Percentiles rank a stretch among this genome's conserved stretches.
Conservation (phyloP, 768 basidiomycete species). For the Mycena capillaripes region DNA sequence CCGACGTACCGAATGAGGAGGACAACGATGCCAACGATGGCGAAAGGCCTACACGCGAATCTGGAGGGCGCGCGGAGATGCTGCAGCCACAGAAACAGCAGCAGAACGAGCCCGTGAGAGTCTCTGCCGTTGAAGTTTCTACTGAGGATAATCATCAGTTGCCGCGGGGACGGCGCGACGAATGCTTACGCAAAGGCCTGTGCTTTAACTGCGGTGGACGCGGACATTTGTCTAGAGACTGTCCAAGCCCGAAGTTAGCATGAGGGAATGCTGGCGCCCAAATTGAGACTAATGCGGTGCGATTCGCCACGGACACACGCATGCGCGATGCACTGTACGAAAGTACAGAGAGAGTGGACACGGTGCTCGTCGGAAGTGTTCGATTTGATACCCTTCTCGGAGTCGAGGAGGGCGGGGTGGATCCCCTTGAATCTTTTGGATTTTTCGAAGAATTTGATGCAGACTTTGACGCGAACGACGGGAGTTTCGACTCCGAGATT, state of each 20-base stretch:
- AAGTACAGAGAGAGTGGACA: not conserved
- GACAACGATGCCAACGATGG: too few species aligned
- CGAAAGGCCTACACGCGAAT: too few species aligned
- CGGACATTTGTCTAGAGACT: not conserved
- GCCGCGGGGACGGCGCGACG: not conserved
- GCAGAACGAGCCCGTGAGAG: not conserved
- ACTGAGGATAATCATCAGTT: not conserved
- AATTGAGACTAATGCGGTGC: not conserved
- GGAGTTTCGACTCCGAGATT: too few species aligned
- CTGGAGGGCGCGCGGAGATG: too few species aligned
- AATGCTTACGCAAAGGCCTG: not conserved
- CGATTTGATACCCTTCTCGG: not conserved
- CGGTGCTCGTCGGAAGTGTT: not conserved
- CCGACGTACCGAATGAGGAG: too few species aligned
- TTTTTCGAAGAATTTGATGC: not conserved
- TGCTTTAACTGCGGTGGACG: not conserved
- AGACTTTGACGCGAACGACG: not conserved
- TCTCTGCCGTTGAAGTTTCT: not conserved
- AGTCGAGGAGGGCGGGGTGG: conserved; percentile 19
- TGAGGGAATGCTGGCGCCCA: not conserved
- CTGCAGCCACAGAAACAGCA: too few species aligned
- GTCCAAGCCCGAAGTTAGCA: not conserved
- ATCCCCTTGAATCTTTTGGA: not conserved
- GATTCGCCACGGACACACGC: not conserved
- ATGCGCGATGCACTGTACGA: not conserved